Evolutionary conservation across 306 rosid species (phyloP), one percentile per base, ranked within the genome.

Genomic region (Alnus rubra): DNA sequence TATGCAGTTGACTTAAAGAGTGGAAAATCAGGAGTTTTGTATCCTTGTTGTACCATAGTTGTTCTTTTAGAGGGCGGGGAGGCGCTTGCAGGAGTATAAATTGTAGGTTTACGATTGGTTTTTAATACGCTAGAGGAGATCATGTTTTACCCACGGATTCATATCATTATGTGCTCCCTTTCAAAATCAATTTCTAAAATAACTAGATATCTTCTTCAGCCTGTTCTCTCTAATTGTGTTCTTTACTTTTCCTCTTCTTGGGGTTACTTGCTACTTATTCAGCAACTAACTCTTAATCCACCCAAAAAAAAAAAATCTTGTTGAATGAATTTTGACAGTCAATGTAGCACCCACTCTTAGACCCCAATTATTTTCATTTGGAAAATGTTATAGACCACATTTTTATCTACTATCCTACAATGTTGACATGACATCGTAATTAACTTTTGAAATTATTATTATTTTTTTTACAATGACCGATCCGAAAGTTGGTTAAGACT

Each of bases 11-110:
- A 79, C 68, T 73, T 55, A 16, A 16, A 56, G 70, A 74, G 75
- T 69, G 67, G 49, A 74, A 81, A 79, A 48, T 65, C 67, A 58
- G 79, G 65, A 71, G 58, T 73, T 71, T 45, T 28, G 11, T 60
- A 49, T 48, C 52, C 5, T 53, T 80, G 79, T 76, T 77, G 74
- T 77, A 35, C n/a, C 67, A 76, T 65, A 83, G 71, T 65, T 80
- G 16, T 18, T 67, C 15, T 16, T 65, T 39, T 31, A 23, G 28
- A 23, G 28, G 28, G 28, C 28, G 28, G 28, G 28, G 28, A 23
- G 28, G 28, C 28, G 28, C 28, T 23, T 23, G 51, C 49, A n/a
- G 50, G 47, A n/a, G 51, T 67, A 67, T 39, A 2, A 39, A 11
- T n/a, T 67, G 72, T 67, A 14, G 48, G 50, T 67, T 33, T 67